These are phyloP conservation scores for Backusella australiensis DNA, from an alignment of 192 early-diverging fungal species.

Conservation along the genomic window DNA sequence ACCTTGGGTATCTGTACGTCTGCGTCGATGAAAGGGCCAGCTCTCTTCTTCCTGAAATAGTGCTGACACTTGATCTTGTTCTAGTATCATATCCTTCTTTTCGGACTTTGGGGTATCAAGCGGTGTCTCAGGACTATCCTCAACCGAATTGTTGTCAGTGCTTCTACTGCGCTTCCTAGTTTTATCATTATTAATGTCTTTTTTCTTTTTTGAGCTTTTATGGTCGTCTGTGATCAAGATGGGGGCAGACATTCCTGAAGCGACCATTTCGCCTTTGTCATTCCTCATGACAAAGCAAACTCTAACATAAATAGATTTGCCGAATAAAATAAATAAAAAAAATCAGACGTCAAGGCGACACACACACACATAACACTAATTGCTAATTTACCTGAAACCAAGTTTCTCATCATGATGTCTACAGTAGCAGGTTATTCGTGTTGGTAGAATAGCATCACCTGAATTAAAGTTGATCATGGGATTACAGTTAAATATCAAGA, in stretches of 20 bases:
- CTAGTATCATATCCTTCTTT: neutral
- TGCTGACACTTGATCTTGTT: neutral
- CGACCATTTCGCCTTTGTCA: slow-evolving; percentile 59
- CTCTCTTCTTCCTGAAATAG: slow-evolving; percentile 7
- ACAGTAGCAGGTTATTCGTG: slow-evolving; percentile 96
- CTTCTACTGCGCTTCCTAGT: neutral
- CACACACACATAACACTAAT: neutral
- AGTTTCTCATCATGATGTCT: slow-evolving; percentile 92
- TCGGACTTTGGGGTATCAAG: slow-evolving; percentile 5
- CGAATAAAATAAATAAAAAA: neutral
- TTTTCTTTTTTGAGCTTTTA: slow-evolving; percentile 72
- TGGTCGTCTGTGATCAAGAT: slow-evolving; percentile 99
- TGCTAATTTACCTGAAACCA: slow-evolving; percentile 67
- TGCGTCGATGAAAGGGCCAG: slow-evolving; percentile 36
- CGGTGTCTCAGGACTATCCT: neutral
- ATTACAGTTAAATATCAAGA: slow-evolving; percentile 87
- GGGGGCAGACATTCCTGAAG: slow-evolving; percentile 81
- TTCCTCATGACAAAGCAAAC: slow-evolving; percentile 82
- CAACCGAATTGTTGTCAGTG: neutral
- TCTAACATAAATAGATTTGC: slow-evolving; percentile 23
- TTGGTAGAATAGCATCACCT: slow-evolving; percentile 87
- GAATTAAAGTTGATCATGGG: slow-evolving; percentile 84
- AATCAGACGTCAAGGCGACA: neutral
- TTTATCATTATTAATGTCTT: neutral
- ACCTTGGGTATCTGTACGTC: slow-evolving; percentile 26